Evolutionary conservation across 768 basidiomycete genomes (phyloP).

Genomic region (Pleurotus platypus): DNA sequence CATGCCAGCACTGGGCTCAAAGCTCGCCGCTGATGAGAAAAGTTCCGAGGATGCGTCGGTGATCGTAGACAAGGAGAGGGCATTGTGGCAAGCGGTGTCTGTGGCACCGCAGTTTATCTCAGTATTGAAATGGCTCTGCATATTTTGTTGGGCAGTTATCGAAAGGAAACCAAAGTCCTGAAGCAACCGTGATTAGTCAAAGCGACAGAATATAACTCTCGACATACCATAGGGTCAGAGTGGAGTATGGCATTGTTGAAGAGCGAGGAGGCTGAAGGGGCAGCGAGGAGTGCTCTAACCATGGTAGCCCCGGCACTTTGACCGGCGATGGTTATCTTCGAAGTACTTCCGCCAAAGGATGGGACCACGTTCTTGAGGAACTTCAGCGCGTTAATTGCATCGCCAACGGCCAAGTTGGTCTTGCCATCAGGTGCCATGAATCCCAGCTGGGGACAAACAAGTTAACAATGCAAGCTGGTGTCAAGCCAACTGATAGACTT

Average conservation of each 20-base stretch:
- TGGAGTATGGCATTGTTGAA: slow-evolving; percentile 81
- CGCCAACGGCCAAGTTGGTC: slow-evolving; percentile 70
- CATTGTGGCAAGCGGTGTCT: slow-evolving; percentile 46
- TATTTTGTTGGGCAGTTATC: slow-evolving; percentile 43
- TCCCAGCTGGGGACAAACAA: slow-evolving; percentile 48
- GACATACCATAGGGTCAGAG: slow-evolving; percentile 79
- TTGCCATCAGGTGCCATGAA: slow-evolving; percentile 68
- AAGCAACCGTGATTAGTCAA: slow-evolving; percentile 8
- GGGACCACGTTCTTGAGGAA: slow-evolving; percentile 58
- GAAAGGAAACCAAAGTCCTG: slow-evolving; percentile 75
- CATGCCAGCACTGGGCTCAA: slow-evolving; percentile 52
- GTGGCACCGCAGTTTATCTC: slow-evolving; percentile 42
- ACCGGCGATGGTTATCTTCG: slow-evolving; percentile 73
- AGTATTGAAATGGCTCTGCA: slow-evolving; percentile 51
- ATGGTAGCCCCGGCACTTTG: slow-evolving; percentile 80
- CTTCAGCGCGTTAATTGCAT: slow-evolving; percentile 60
- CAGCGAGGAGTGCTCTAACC: slow-evolving; percentile 73
- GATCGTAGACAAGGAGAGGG: slow-evolving; percentile 47
- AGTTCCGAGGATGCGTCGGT: slow-evolving; percentile 50
- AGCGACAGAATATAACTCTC: background rate
- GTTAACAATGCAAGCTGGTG: background rate
- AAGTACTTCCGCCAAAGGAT: slow-evolving; percentile 63
- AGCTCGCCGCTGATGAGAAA: slow-evolving; percentile 31
- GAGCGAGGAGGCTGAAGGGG: slow-evolving; percentile 63
- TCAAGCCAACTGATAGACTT: slow-evolving; percentile 21